Evolutionary conservation across 306 rosid species (phyloP).

Genomic region (Comarum palustre): DNA sequence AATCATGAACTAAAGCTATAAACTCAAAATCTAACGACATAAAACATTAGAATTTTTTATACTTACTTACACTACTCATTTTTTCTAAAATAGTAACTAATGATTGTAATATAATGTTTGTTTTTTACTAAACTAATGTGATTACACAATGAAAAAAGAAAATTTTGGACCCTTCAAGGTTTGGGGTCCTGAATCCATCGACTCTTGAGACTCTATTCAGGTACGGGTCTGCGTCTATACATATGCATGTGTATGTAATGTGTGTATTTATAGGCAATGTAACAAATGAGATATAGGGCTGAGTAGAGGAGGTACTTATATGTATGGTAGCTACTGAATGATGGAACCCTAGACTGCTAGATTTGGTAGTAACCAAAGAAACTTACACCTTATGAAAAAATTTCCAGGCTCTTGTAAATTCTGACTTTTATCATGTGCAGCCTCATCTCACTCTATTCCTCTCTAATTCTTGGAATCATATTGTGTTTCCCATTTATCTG

Average conservation of each 20-base stretch:
- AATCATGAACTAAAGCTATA: too few relatives aligned
- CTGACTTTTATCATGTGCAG: constrained; percentile 63
- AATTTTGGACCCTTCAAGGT: too few relatives aligned
- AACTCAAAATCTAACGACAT: too few relatives aligned
- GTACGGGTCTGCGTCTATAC: constrained; percentile 18
- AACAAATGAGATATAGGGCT: constrained; percentile 24
- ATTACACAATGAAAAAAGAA: too few relatives aligned
- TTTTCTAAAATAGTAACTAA: too few relatives aligned
- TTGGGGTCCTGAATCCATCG: too few relatives aligned
- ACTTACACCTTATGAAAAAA: constrained; percentile 37
- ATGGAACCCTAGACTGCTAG: constrained; percentile 49
- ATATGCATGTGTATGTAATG: constrained; percentile 16
- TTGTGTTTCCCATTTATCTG: not conserved
- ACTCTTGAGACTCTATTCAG: too few relatives aligned
- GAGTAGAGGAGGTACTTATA: not conserved
- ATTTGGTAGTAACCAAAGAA: constrained; percentile 47
- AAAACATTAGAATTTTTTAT: too few relatives aligned
- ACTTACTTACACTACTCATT: too few relatives aligned
- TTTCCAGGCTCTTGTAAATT: constrained; percentile 45
- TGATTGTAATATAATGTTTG: too few relatives aligned
- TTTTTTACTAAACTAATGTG: too few relatives aligned
- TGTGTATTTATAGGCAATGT: constrained; percentile 33
- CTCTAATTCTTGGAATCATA: not conserved
- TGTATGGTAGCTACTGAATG: constrained; percentile 17
- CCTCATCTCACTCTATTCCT: not conserved